Evolutionary conservation across 2,329 filamentous ascomycete genomes (phyloP).

Genomic region (Lasiodiplodia sp.): DNA sequence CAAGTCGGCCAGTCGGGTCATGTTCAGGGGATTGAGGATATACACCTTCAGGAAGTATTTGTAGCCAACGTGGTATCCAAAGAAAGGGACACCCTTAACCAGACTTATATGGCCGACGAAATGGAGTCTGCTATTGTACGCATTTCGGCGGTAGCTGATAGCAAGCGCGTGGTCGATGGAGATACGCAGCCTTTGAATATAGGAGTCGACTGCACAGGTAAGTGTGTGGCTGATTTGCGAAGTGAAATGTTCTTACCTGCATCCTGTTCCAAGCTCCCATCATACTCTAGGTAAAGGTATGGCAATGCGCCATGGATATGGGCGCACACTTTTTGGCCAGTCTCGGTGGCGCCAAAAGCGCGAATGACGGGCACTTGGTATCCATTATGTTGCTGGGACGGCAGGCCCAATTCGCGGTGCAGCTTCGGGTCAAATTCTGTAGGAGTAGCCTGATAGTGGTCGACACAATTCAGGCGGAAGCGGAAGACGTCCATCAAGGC

Average conservation of each 20-base stretch:
- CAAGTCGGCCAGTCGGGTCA: constrained; percentile 86
- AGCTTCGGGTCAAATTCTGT: constrained; percentile 83
- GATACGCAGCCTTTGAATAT: constrained; percentile 78
- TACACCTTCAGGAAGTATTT: constrained; percentile 93
- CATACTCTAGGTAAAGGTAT: constrained; percentile 91
- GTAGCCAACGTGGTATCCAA: constrained; percentile 93
- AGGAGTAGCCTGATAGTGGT: constrained; percentile 85
- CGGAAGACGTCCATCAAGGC: constrained; percentile 76
- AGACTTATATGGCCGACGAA: constrained; percentile 92
- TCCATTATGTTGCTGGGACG: constrained; percentile 65
- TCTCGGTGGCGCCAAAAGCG: constrained; percentile 91
- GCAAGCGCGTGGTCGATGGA: constrained; percentile 92
- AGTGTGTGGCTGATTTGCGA: constrained; percentile 32
- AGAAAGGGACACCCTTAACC: constrained; percentile 93
- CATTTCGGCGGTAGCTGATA: constrained; percentile 80
- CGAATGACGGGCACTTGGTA: constrained; percentile 86
- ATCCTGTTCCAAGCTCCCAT: constrained; percentile 69
- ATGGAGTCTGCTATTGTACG: constrained; percentile 69
- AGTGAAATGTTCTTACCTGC: constrained; percentile 63
- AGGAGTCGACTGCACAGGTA: constrained; percentile 68
- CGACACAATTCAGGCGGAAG: constrained; percentile 92
- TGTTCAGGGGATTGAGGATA: constrained; percentile 83
- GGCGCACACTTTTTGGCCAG: constrained; percentile 93
- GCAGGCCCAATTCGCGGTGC: constrained; percentile 66
- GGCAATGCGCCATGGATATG: constrained; percentile 96